A percentile compares a stretch with the other conserved stretches of the same genome.
phyloP scores from a whole-genome alignment of 2,329 filamentous ascomycete species.

The Alternaria infectoria region DNA sequence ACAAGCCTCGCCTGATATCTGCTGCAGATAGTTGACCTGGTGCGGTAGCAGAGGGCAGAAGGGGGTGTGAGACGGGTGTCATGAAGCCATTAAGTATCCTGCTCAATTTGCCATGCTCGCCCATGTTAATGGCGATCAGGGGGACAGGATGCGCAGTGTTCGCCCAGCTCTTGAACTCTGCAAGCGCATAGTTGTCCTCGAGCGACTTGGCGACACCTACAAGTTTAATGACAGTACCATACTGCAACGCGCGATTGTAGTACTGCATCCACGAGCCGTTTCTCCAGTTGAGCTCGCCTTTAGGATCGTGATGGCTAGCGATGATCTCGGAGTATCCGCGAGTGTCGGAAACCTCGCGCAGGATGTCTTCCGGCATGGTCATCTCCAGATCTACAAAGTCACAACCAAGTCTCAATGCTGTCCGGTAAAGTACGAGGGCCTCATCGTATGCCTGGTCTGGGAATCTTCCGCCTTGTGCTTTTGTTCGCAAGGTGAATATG shows the following conservation, averaged over 20 bases:
- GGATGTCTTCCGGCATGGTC: conserved; percentile 77
- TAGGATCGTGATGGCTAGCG: conserved; percentile 92
- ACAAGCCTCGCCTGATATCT: conserved; percentile 81
- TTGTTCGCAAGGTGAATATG: conserved; percentile 89
- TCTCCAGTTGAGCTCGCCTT: conserved; percentile 79
- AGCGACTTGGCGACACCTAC: conserved; percentile 78
- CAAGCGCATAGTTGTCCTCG: conserved; percentile 86
- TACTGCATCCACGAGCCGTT: conserved; percentile 90
- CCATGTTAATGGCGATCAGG: conserved; percentile 96
- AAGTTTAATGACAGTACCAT: conserved; percentile 93
- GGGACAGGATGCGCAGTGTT: conserved; percentile 76
- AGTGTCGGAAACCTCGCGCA: conserved; percentile 70
- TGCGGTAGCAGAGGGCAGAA: conserved; percentile 89
- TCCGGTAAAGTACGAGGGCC: conserved; percentile 75
- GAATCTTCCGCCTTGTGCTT: conserved; percentile 85
- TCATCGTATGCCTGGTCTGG: conserved; percentile 76
- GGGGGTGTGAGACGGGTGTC: conserved; percentile 90
- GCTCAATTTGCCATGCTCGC: conserved; percentile 82
- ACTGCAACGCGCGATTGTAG: conserved; percentile 89
- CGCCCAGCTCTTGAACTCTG: conserved; percentile 80
- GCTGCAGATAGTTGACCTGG: conserved; percentile 90
- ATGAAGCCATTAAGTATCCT: conserved; percentile 90
- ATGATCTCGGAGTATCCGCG: conserved; percentile 83
- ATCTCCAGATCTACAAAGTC: conserved; percentile 96
- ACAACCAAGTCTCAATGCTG: conserved; percentile 81